phyloP scores from a whole-genome alignment of 83 land plant species.

The Isoetes engelmannii region DNA sequence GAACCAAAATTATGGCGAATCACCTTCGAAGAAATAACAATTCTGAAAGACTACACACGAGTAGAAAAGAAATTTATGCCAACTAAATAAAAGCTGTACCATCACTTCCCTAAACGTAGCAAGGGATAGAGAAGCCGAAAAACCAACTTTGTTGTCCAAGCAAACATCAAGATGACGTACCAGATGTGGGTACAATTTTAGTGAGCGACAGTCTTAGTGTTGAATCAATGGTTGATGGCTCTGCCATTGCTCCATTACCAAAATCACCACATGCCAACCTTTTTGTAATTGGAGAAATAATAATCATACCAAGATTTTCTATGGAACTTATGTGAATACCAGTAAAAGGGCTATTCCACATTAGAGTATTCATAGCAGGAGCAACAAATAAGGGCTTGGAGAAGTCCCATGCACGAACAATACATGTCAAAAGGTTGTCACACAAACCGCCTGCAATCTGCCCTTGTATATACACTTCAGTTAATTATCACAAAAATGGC shows the following conservation, averaged over 20 bases:
- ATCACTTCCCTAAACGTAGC: too few relatives aligned
- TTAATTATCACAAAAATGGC: too few relatives aligned
- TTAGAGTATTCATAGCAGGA: constrained; percentile 94
- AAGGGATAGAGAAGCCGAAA: too few relatives aligned
- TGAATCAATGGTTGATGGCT: constrained; percentile 58
- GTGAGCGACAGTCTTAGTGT: constrained; percentile 38
- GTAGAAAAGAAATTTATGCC: too few relatives aligned
- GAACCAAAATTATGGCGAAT: too few relatives aligned
- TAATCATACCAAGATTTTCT: constrained; percentile 54
- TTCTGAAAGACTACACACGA: too few relatives aligned
- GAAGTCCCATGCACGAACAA: constrained; percentile 91
- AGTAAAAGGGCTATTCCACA: constrained; percentile 92
- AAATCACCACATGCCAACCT: constrained; percentile 82
- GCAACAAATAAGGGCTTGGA: constrained; percentile 79
- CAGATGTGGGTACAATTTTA: too few relatives aligned
- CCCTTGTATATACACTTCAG: too few relatives aligned
- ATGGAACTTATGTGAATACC: constrained; percentile 50
- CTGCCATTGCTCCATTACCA: constrained; percentile 98
- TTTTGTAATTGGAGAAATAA: constrained; percentile 82
- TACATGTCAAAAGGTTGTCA: constrained; percentile 83
- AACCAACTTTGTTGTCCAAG: too few relatives aligned
- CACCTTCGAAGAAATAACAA: too few relatives aligned
- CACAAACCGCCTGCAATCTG: constrained; percentile 89
- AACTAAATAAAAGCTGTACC: too few relatives aligned
- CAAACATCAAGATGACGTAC: too few relatives aligned